These are phyloP conservation scores for Jatropha podagrica DNA, from an alignment of 441 rosid genomes.

Conservation along the genomic window DNA sequence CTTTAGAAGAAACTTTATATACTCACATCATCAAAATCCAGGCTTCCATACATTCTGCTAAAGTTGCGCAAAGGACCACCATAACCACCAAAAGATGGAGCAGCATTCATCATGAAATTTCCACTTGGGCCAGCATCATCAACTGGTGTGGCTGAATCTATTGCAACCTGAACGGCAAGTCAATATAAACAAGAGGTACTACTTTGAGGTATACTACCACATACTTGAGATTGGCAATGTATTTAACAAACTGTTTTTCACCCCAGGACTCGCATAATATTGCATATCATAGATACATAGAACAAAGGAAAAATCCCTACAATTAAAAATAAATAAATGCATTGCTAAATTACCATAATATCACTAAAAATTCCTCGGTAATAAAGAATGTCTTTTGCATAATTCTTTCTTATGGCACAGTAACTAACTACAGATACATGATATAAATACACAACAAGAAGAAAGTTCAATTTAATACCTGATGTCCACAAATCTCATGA, in stretches of 20 bases:
- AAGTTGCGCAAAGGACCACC: conserved; percentile 81
- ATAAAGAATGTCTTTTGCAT: not conserved
- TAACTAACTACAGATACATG: not conserved
- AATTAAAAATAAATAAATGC: not conserved
- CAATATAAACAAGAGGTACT: not conserved
- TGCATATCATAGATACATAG: not conserved
- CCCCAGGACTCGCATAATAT: not conserved
- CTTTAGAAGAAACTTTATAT: not conserved
- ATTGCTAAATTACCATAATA: not conserved
- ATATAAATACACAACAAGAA: not conserved
- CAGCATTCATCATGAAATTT: conserved; percentile 48
- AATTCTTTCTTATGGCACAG: not conserved
- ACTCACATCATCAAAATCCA: conserved; percentile 71
- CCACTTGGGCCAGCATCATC: conserved; percentile 80
- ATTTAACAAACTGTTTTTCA: not conserved
- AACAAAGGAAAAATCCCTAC: not conserved
- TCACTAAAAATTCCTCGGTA: not conserved
- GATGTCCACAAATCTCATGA: conserved; percentile 96
- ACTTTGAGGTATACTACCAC: not conserved
- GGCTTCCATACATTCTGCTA: conserved; percentile 80
- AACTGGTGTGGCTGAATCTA: conserved; percentile 94
- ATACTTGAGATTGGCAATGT: not conserved
- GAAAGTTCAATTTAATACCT: conserved; percentile 44
- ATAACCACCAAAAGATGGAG: conserved; percentile 65
- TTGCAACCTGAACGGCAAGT: conserved; percentile 63